These are phyloP conservation scores for Trichoderma erinaceum DNA, from an alignment of 495 filamentous ascomycete genomes.

Conservation along the genomic window DNA sequence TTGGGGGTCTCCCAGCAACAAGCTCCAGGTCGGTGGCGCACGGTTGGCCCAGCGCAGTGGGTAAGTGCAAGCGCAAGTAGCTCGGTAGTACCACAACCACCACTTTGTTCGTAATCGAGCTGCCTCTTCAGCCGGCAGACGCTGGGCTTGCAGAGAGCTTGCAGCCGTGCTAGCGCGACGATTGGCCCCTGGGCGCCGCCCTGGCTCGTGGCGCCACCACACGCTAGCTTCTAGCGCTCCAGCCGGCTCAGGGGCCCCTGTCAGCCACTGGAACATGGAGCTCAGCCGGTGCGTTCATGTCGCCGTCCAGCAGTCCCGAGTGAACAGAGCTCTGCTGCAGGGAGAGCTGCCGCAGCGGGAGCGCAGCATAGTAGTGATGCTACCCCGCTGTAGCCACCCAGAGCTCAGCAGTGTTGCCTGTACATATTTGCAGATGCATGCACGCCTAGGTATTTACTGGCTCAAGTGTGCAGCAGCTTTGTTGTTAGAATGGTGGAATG, in stretches of 20 bases:
- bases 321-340: neutral
- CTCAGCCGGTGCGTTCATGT: neutral
- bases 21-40: too few relatives aligned
- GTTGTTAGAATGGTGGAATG: neutral
- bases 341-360: neutral
- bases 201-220: conserved; percentile 2
- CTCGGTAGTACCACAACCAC: too few relatives aligned
- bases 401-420: neutral
- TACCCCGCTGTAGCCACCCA: neutral
- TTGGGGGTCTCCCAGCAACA: too few relatives aligned
- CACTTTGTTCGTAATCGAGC: neutral
- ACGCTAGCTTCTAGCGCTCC: neutral
- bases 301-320: neutral
- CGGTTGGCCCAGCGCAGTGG: too few relatives aligned
- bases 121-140: neutral
- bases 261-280: neutral
- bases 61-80: too few relatives aligned
- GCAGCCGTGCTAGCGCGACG: conserved; percentile 7
- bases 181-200: conserved; percentile 9
- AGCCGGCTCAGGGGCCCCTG: neutral
- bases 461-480: neutral
- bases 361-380: neutral
- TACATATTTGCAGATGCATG: too few relatives aligned
- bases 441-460: neutral
- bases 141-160: neutral